Conservation (phyloP, 1,284 basidiomycete genomes). For the Austroboletus olivaceoglutinosus region DNA sequence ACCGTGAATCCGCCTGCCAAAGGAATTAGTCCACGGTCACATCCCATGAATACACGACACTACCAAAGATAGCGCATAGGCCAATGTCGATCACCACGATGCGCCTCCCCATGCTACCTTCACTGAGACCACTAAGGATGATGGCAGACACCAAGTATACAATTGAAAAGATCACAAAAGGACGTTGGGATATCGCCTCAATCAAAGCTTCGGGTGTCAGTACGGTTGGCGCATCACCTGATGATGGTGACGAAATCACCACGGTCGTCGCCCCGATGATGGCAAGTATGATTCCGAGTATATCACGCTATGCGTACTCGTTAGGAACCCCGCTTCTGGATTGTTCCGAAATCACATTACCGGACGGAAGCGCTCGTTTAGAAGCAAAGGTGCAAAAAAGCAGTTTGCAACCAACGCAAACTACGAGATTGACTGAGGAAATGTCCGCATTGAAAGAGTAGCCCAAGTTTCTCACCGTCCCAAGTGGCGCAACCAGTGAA, state of each 20-base stretch:
- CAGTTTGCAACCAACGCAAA: slow-evolving; percentile 94
- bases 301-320: slow-evolving; percentile 55
- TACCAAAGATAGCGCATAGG: slow-evolving; percentile 83
- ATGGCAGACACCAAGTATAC: slow-evolving; percentile 58
- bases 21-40: slow-evolving; percentile 4
- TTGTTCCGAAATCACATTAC: slow-evolving; percentile 35
- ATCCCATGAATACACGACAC: slow-evolving; percentile 16
- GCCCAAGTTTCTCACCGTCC: slow-evolving; percentile 62
- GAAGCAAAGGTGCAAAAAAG: slow-evolving; percentile 86
- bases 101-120: slow-evolving; percentile 55
- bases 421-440: slow-evolving; percentile 35
- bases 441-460: not conserved
- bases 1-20: slow-evolving; percentile 87
- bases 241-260: slow-evolving; percentile 77
- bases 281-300: slow-evolving; percentile 84
- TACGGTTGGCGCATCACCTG: slow-evolving; percentile 50
- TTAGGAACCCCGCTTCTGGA: slow-evolving; percentile 7
- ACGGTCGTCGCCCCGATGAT: slow-evolving; percentile 87
- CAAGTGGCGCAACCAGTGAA: slow-evolving; percentile 91
- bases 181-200: slow-evolving; percentile 62
- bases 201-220: slow-evolving; percentile 72
- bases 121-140: slow-evolving; percentile 62
- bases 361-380: slow-evolving; percentile 76
- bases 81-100: slow-evolving; percentile 88
- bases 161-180: slow-evolving; percentile 74